Conservation (phyloP, 345 rosid species). For the Carallia pectinifolia region DNA sequence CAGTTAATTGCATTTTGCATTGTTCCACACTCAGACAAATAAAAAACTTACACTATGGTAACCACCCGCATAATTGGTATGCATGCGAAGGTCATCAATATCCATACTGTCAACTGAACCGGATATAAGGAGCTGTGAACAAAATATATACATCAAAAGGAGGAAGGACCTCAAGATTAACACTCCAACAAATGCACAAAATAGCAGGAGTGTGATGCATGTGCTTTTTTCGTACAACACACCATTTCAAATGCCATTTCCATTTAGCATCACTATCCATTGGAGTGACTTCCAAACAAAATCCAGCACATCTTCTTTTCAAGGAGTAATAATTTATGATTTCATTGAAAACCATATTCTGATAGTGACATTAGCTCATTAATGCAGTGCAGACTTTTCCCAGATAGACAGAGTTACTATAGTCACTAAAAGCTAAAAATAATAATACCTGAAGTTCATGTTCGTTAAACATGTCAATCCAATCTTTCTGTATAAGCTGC, state of each 20-base stretch:
- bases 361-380: not conserved
- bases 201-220: too few relatives aligned
- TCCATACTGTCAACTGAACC: constrained; percentile 98
- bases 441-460: constrained; percentile 89
- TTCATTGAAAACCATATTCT: too few relatives aligned
- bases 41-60: constrained; percentile 62
- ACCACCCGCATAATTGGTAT: constrained; percentile 90
- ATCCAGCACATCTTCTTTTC: too few relatives aligned
- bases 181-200: too few relatives aligned
- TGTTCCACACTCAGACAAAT: constrained; percentile 4
- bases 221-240: too few relatives aligned
- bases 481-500: constrained; percentile 87
- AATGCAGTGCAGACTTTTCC: not conserved
- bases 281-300: too few relatives aligned
- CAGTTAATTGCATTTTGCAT: not conserved
- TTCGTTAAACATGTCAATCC: constrained; percentile 98
- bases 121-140: constrained; percentile 81
- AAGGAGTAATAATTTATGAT: too few relatives aligned
- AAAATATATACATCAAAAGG: constrained; percentile 5
- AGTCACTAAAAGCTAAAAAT: constrained; percentile 2
- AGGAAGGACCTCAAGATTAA: not conserved
- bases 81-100: constrained; percentile 76
- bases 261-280: too few relatives aligned
- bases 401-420: not conserved
- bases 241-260: too few relatives aligned